Evolutionary conservation across 2,329 filamentous ascomycete species (phyloP), one percentile per base, ranked within the genome.

Genomic region (Aspergillus sp.): DNA sequence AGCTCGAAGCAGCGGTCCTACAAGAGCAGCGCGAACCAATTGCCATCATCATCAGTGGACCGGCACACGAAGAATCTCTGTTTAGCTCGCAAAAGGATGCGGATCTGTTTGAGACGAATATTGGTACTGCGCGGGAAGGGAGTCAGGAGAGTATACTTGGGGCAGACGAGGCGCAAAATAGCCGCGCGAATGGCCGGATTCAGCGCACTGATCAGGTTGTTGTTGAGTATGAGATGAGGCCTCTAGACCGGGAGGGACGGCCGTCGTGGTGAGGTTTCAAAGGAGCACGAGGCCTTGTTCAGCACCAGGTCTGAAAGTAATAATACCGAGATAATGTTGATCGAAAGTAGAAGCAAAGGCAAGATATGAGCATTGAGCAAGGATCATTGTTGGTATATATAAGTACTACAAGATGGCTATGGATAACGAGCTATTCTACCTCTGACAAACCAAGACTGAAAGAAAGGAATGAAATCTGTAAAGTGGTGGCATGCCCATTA

Each of bases 61-160:
- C 40, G 41, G 6, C 25, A 41, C 5, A 47, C 14, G 9, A 43
- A 48, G 40, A 25, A 8, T 55, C 52, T 3, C 55, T 25, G 4
- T 33, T 31, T 5, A 21, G 17, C 6, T 8, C 46, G 3, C 41
- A 50, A 35, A 57, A 43, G 11, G 56, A 59, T 23, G 39, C 39
- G 4, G 55, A 57, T 14, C 55, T 52, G n/a, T 47, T 45, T 3
- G 43, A 25, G 5, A 57, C 48, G 2, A 39, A 25, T 8, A 27
- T 57, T 7, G 61, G 55, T 3, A 33, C 40, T 2, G 33, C 25
- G 1, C 19, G 15, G 17, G 25, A 53, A 3, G 31, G 51, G 8
- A 62, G 61, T 33, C 65, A 68, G 41, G 64, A 66, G 48, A 65
- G 56, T 21, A 67, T 67, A 2, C 56, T 68, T 6, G 46, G 27